phyloP scores from a whole-genome alignment of 2,329 filamentous ascomycete species.

The Leptographium flavum region DNA sequence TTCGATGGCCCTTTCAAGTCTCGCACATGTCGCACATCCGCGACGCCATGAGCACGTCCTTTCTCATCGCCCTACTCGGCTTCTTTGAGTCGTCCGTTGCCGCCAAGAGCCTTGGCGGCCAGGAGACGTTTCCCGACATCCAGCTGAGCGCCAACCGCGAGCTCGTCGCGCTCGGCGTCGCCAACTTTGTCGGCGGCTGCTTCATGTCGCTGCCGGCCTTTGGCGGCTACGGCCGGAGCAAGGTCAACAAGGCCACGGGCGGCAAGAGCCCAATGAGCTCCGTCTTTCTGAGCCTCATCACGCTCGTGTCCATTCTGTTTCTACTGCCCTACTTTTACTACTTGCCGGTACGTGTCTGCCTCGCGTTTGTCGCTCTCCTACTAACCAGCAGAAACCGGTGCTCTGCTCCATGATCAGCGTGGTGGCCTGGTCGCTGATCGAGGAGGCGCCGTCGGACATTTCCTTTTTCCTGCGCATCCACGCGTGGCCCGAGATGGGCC shows the following conservation, averaged over 20 bases:
- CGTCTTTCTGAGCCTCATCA: conserved; percentile 70
- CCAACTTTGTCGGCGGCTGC: conserved; percentile 80
- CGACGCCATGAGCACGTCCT: conserved; percentile 77
- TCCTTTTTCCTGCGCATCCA: conserved; percentile 75
- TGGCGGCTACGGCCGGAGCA: conserved; percentile 90
- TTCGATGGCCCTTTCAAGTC: conserved; percentile 72
- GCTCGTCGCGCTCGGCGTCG: conserved; percentile 77
- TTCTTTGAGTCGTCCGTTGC: conserved; percentile 98
- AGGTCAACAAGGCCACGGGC: conserved; percentile 85
- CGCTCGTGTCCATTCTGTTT: conserved; percentile 66
- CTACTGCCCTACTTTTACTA: conserved; percentile 88
- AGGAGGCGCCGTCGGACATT: conserved; percentile 89
- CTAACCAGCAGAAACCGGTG: conserved; percentile 57
- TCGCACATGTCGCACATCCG: conserved; percentile 69
- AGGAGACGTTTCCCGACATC: conserved; percentile 60
- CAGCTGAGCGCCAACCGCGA: conserved; percentile 83
- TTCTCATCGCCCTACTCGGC: conserved; percentile 86
- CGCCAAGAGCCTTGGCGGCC: conserved; percentile 70
- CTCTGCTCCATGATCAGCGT: conserved; percentile 89
- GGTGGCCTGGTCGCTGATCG: conserved; percentile 84
- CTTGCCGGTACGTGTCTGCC: conserved; percentile 59
- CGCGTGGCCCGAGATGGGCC: conserved; percentile 70
- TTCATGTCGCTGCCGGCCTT: conserved; percentile 92
- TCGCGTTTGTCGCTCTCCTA: neutral
- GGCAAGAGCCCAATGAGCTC: conserved; percentile 90